Evolutionary conservation across 2,329 filamentous ascomycete species (phyloP).

Genomic region (Neopestalotiopsis clavispora): DNA sequence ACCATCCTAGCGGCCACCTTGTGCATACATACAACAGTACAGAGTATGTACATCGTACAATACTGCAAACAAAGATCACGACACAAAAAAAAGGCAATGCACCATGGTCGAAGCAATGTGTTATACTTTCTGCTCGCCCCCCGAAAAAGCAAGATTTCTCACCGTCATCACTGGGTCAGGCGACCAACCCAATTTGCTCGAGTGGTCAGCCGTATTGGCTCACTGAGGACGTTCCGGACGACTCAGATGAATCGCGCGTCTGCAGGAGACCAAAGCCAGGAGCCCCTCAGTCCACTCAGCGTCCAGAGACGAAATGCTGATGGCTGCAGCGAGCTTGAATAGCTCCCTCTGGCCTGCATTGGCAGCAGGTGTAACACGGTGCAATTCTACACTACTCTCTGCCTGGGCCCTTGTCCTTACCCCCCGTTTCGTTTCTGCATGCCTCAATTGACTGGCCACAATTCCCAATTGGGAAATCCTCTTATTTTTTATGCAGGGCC

Average conservation of each 20-base stretch:
- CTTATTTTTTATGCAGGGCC: slow-evolving; percentile 8
- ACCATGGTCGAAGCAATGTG: not conserved
- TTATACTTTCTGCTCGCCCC: slow-evolving; percentile 5
- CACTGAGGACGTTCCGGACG: slow-evolving; percentile 28
- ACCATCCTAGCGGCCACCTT: not conserved
- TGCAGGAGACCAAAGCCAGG: slow-evolving; percentile 36
- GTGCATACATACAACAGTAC: not conserved
- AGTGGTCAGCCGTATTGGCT: slow-evolving; percentile 38
- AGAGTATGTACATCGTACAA: not conserved
- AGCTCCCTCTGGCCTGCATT: slow-evolving; percentile 33
- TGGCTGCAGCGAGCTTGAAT: slow-evolving; percentile 38
- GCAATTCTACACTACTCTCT: not conserved
- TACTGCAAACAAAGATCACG: not conserved
- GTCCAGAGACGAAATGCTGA: slow-evolving; percentile 30
- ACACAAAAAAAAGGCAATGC: not conserved
- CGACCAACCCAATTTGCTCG: slow-evolving; percentile 35
- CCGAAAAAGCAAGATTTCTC: slow-evolving; percentile 27
- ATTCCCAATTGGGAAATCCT: slow-evolving; percentile 3
- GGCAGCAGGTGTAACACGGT: slow-evolving; percentile 26
- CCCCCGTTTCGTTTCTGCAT: slow-evolving; percentile 12
- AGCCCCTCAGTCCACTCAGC: slow-evolving; percentile 36
- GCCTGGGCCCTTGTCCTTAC: not conserved
- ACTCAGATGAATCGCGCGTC: slow-evolving; percentile 32
- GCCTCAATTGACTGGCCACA: slow-evolving; percentile 10
- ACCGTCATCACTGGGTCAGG: slow-evolving; percentile 33